Evolutionary conservation across 1,284 basidiomycete species (phyloP).

Genomic region (Leccinum subrobustum): DNA sequence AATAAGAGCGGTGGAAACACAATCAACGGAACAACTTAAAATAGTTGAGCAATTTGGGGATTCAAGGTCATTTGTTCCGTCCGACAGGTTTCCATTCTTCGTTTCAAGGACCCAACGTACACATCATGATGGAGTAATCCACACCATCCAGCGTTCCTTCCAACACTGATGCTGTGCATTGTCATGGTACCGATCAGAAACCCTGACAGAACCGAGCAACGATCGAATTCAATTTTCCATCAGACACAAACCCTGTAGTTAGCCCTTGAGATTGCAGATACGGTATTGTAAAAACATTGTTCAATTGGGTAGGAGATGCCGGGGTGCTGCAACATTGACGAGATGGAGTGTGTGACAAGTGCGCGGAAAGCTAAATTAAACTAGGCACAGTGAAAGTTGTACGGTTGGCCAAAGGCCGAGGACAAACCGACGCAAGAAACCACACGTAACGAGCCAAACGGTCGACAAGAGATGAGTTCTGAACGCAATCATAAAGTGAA

Average conservation of each 20-base stretch:
- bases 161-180: slow-evolving; percentile 15
- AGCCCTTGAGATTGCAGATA: slow-evolving; percentile 34
- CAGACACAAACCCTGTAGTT: slow-evolving; percentile 13
- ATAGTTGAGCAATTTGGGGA: background rate
- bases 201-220: slow-evolving; percentile 6
- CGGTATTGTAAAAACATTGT: slow-evolving; percentile 39
- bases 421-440: slow-evolving; percentile 37
- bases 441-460: slow-evolving; percentile 36
- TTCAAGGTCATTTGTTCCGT: background rate
- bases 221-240: slow-evolving; percentile 7
- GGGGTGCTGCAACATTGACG: slow-evolving; percentile 52
- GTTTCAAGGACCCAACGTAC: background rate
- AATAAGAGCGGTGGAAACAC: slow-evolving; percentile 1
- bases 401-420: slow-evolving; percentile 27
- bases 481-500: slow-evolving; percentile 61
- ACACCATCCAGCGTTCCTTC: slow-evolving; percentile 1
- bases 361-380: slow-evolving; percentile 33
- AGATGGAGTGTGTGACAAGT: slow-evolving; percentile 39
- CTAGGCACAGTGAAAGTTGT: slow-evolving; percentile 32
- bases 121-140: background rate
- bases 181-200: slow-evolving; percentile 12
- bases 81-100: slow-evolving; percentile 4
- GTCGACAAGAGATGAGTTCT: slow-evolving; percentile 34
- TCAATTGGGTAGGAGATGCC: slow-evolving; percentile 41
- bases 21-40: background rate